Conservation (phyloP, 768 basidiomycete species). For the Tubosaeta brunneosetosa region DNA sequence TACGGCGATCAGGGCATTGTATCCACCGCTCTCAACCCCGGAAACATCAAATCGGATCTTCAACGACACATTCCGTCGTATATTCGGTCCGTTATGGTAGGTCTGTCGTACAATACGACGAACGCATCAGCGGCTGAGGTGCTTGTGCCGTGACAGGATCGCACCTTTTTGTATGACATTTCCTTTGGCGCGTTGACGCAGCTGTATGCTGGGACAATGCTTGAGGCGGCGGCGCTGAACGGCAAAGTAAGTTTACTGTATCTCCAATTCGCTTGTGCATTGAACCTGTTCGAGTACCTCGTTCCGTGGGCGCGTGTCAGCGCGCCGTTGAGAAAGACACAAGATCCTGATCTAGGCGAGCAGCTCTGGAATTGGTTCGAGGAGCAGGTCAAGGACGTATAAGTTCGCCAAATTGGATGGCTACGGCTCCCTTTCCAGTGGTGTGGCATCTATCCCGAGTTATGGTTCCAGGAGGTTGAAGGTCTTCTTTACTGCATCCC, state of each 20-base stretch:
- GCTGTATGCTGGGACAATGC: constrained; percentile 41
- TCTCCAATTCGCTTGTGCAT: neutral
- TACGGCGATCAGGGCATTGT: constrained; percentile 46
- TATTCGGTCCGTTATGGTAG: constrained; percentile 11
- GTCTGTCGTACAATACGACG: neutral
- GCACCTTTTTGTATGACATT: constrained; percentile 25
- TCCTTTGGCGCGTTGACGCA: constrained; percentile 40
- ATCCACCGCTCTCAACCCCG: constrained; percentile 43
- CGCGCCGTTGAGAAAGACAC: constrained; percentile 8
- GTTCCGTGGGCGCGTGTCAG: constrained; percentile 43
- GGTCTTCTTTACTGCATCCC: too few species aligned
- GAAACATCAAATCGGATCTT: constrained; percentile 33
- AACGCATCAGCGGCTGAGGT: neutral
- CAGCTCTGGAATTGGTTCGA: constrained; percentile 47
- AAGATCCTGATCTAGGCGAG: constrained; percentile 32
- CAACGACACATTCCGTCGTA: constrained; percentile 19
- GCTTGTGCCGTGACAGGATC: constrained; percentile 10
- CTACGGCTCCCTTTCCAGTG: neutral
- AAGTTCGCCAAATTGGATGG: neutral
- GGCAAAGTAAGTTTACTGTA: constrained; percentile 35
- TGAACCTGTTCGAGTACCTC: constrained; percentile 34
- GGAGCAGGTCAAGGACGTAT: constrained; percentile 35
- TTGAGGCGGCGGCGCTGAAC: constrained; percentile 33
- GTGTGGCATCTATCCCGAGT: too few species aligned
- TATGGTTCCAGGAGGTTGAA: too few species aligned